Percentiles rank a stretch among this genome's conserved stretches.
phyloP scores from a whole-genome alignment of 2,329 filamentous ascomycete species.

The Xylariaceae sp. region DNA sequence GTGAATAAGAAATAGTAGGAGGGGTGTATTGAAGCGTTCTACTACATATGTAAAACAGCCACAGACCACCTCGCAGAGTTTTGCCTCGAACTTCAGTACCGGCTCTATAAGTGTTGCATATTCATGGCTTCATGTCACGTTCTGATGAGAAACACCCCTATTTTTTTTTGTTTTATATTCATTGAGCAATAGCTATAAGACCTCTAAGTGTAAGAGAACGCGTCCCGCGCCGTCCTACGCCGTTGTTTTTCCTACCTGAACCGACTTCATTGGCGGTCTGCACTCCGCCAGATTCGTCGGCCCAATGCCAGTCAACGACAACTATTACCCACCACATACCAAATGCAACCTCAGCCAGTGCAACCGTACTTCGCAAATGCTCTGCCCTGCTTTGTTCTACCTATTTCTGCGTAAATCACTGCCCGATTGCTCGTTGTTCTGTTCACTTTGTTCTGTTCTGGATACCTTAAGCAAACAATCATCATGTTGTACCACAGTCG shows the following conservation, averaged over 20 bases:
- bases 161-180: slow-evolving; percentile 4
- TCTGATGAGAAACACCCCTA: neutral
- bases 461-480: slow-evolving; percentile 8
- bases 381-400: slow-evolving; percentile 4
- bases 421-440: slow-evolving; percentile 12
- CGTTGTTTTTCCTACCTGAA: slow-evolving; percentile 4
- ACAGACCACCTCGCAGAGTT: too few species aligned
- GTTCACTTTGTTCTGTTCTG: neutral
- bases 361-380: slow-evolving; percentile 7
- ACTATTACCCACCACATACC: slow-evolving; percentile 2
- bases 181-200: slow-evolving; percentile 17
- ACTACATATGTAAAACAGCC: too few species aligned
- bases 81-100: too few species aligned
- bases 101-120: neutral
- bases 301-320: slow-evolving; percentile 8
- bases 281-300: slow-evolving; percentile 27
- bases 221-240: slow-evolving; percentile 1
- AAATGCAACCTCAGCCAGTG: slow-evolving; percentile 1
- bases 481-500: neutral
- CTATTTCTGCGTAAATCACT: neutral
- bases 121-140: neutral
- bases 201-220: neutral
- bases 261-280: slow-evolving; percentile 26
- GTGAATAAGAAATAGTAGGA: too few species aligned
- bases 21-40: too few species aligned